These are phyloP conservation scores for Ephemerocybe angulata DNA, from an alignment of 768 basidiomycete species.

Conservation along the genomic window DNA sequence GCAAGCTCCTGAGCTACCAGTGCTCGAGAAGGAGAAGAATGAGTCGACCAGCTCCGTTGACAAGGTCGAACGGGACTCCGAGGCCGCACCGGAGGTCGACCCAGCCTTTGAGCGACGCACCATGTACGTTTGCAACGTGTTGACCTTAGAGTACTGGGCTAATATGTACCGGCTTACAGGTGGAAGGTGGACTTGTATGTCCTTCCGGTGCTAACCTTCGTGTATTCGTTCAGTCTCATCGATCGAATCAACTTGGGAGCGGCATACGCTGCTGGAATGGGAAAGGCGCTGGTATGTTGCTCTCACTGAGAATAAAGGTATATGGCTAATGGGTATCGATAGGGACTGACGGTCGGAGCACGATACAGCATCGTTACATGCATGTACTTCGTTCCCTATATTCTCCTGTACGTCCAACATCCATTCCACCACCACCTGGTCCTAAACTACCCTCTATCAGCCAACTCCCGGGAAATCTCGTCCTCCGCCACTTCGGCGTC, in stretches of 20 bases:
- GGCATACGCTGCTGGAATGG: constrained; percentile 44
- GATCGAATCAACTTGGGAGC: constrained; percentile 43
- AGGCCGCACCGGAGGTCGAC: not conserved
- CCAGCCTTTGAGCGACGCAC: not conserved
- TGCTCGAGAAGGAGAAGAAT: not conserved
- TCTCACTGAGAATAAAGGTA: not conserved
- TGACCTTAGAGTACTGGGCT: constrained; percentile 7
- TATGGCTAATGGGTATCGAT: not conserved
- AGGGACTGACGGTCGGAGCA: constrained; percentile 31
- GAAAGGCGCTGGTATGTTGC: constrained; percentile 30
- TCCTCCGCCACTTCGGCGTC: constrained; percentile 40
- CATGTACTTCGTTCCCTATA: constrained; percentile 44
- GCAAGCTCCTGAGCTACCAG: not conserved
- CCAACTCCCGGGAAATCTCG: constrained; percentile 44
- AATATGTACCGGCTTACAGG: constrained; percentile 20
- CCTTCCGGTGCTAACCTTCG: constrained; percentile 37
- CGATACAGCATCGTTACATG: constrained; percentile 41
- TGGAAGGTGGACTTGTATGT: constrained; percentile 40
- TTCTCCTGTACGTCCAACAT: constrained; percentile 32
- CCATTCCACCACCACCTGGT: not conserved
- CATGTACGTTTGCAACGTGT: not conserved
- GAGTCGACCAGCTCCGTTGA: constrained; percentile 9
- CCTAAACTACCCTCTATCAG: constrained; percentile 20
- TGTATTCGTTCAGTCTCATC: constrained; percentile 42
- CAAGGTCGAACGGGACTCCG: constrained; percentile 3